Evolutionary conservation across 768 basidiomycete genomes (phyloP).

Genomic region (Psilocybe cubensis): DNA sequence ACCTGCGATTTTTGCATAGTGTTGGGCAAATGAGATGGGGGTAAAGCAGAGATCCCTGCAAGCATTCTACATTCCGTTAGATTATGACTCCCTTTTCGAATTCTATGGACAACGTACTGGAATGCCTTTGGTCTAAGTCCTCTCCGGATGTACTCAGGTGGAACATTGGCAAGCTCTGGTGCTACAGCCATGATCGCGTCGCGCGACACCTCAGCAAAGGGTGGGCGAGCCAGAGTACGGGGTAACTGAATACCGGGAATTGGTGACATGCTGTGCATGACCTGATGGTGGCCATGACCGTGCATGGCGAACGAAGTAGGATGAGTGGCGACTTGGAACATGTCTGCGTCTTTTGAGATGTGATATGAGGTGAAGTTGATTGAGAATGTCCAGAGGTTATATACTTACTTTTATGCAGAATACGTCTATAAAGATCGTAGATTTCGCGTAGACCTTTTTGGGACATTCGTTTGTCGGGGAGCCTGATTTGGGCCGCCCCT

Average conservation of each 20-base stretch:
- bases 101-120: slow-evolving; percentile 44
- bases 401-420: slow-evolving; percentile 23
- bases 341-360: slow-evolving; percentile 21
- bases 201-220: slow-evolving; percentile 56
- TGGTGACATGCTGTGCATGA: slow-evolving; percentile 22
- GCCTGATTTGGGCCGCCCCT: slow-evolving; percentile 29
- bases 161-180: slow-evolving; percentile 67
- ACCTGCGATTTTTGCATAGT: slow-evolving; percentile 69
- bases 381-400: slow-evolving; percentile 35
- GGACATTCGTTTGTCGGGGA: slow-evolving; percentile 42
- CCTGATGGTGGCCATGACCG: slow-evolving; percentile 36
- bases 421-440: slow-evolving; percentile 33
- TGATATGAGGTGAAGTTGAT: slow-evolving; percentile 32
- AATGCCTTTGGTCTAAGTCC: slow-evolving; percentile 52
- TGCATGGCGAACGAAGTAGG: slow-evolving; percentile 42
- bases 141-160: slow-evolving; percentile 70
- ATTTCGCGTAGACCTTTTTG: slow-evolving; percentile 34
- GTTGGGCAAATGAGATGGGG: slow-evolving; percentile 60
- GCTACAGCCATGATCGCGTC: slow-evolving; percentile 66
- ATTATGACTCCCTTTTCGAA: slow-evolving; percentile 5
- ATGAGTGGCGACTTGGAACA: slow-evolving; percentile 55
- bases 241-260: slow-evolving; percentile 62
- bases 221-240: slow-evolving; percentile 68
- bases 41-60: slow-evolving; percentile 53
- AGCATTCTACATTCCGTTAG: slow-evolving; percentile 48